phyloP scores from a whole-genome alignment of 192 early-diverging fungal genomes.

The Coemansia sp. region DNA sequence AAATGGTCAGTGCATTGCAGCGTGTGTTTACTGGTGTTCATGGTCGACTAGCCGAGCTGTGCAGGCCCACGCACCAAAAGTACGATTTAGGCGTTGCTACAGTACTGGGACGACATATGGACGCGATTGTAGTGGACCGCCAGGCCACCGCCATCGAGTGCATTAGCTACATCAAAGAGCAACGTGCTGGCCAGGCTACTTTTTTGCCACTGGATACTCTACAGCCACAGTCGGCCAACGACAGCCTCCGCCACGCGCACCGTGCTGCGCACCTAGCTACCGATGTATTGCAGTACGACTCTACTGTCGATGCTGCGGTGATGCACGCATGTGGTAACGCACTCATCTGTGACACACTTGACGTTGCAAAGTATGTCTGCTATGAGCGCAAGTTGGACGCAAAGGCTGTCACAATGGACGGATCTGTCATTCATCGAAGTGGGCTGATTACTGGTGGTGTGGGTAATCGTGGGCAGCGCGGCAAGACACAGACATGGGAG shows the following conservation, averaged over 20 bases:
- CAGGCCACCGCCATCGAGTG: conserved; percentile 94
- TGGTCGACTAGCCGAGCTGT: conserved; percentile 86
- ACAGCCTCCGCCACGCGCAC: conserved; percentile 72
- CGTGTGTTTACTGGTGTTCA: conserved; percentile 86
- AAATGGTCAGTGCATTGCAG: conserved; percentile 77
- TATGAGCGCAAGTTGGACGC: conserved; percentile 82
- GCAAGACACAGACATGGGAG: conserved; percentile 74
- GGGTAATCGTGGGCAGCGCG: conserved; percentile 45
- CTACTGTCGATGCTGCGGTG: conserved; percentile 73
- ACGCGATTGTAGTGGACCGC: conserved; percentile 92
- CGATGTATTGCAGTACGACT: conserved; percentile 88
- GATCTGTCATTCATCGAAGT: conserved; percentile 91
- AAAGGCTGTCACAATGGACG: conserved; percentile 91
- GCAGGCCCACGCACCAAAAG: conserved; percentile 89
- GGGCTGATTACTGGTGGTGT: conserved; percentile 92
- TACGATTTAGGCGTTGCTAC: conserved; percentile 85
- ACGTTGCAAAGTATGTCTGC: conserved; percentile 80
- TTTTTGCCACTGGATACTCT: conserved; percentile 93
- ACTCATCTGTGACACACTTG: conserved; percentile 86
- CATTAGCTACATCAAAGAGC: conserved; percentile 90
- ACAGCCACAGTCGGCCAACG: conserved; percentile 69
- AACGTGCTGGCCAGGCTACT: conserved; percentile 85
- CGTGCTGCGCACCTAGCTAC: conserved; percentile 89
- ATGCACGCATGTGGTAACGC: conserved; percentile 90
- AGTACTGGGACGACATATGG: conserved; percentile 87